A percentile compares a stretch with the other conserved stretches of the same genome.
Conservation (phyloP, 352 stramenopile species). For the Phytophthora sojae region DNA sequence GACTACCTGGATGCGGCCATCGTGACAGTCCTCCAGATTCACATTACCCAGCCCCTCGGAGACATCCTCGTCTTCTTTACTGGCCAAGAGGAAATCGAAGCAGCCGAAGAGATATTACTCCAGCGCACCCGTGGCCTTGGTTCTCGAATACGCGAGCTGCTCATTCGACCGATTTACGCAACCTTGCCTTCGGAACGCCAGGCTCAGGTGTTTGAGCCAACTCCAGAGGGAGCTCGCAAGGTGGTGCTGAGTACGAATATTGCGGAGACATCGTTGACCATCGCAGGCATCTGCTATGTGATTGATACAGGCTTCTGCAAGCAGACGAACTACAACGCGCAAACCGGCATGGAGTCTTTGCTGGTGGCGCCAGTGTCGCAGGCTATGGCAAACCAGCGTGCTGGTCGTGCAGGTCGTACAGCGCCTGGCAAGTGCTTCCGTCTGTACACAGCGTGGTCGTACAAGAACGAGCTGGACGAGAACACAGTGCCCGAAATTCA, state of each 20-base stretch:
- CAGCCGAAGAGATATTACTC: constrained; percentile 95
- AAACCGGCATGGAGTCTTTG: constrained; percentile 99
- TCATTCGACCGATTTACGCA: constrained; percentile 99
- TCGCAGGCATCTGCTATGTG: constrained; percentile 99
- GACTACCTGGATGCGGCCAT: constrained; percentile 99
- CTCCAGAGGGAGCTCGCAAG: constrained; percentile 95
- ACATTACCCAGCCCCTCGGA: constrained; percentile 97
- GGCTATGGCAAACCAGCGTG: constrained; percentile 97
- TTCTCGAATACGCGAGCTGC: constrained; percentile 97
- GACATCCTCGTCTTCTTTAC: constrained; percentile 99
- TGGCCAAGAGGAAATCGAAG: constrained; percentile 99
- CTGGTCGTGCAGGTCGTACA: constrained; percentile 95
- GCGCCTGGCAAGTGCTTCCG: constrained; percentile 99
- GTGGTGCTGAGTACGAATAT: constrained; percentile 99
- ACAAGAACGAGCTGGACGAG: constrained; percentile 98
- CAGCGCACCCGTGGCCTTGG: constrained; percentile 94
- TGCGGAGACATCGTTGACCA: constrained; percentile 99
- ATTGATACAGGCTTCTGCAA: constrained; percentile 99
- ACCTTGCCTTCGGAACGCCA: constrained; percentile 98
- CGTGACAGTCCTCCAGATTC: constrained; percentile 98
- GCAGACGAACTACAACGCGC: constrained; percentile 99
- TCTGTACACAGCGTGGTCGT: constrained; percentile 99
- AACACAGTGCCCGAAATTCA: constrained; percentile 99
- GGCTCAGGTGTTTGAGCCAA: constrained; percentile 99
- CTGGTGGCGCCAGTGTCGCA: constrained; percentile 98